Conservation (phyloP, 805 yeast species). For the Candida sphagnicola region DNA sequence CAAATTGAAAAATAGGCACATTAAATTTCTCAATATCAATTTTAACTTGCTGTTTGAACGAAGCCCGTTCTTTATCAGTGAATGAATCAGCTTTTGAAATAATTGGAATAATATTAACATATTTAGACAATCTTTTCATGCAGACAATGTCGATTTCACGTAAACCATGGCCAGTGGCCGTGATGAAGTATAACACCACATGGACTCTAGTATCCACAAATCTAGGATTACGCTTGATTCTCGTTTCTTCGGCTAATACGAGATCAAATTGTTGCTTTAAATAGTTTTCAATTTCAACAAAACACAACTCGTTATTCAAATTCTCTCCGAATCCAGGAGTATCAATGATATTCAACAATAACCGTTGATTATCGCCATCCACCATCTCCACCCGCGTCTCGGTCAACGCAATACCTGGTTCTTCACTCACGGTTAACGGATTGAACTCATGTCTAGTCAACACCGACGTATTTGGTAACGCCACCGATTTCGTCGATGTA, state of each 20-base stretch:
- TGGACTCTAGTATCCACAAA: constrained; percentile 77
- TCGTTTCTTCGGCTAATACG: constrained; percentile 81
- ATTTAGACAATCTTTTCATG: constrained; percentile 63
- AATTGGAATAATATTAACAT: constrained; percentile 81
- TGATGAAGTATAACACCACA: constrained; percentile 71
- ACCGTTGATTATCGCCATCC: constrained; percentile 54
- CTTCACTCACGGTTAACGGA: constrained; percentile 55
- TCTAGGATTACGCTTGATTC: constrained; percentile 81
- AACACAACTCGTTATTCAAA: constrained; percentile 65
- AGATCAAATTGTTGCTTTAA: constrained; percentile 74
- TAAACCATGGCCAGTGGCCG: constrained; percentile 77
- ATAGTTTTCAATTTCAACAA: constrained; percentile 59
- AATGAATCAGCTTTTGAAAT: constrained; percentile 78
- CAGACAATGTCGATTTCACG: constrained; percentile 71
- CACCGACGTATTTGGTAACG: constrained; percentile 50
- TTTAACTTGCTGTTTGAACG: constrained; percentile 57
- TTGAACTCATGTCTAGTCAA: constrained; percentile 56
- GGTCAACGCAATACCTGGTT: constrained; percentile 74
- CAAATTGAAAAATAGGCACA: constrained; percentile 77
- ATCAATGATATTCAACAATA: constrained; percentile 58
- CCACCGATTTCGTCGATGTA: constrained; percentile 54
- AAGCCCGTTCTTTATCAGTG: constrained; percentile 59
- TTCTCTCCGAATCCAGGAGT: constrained; percentile 80
- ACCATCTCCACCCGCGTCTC: constrained; percentile 59
- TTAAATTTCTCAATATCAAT: constrained; percentile 63